Base-by-base conservation (phyloP, 2,329 filamentous ascomycete genomes). In the Hypoxylon sp. region DNA sequence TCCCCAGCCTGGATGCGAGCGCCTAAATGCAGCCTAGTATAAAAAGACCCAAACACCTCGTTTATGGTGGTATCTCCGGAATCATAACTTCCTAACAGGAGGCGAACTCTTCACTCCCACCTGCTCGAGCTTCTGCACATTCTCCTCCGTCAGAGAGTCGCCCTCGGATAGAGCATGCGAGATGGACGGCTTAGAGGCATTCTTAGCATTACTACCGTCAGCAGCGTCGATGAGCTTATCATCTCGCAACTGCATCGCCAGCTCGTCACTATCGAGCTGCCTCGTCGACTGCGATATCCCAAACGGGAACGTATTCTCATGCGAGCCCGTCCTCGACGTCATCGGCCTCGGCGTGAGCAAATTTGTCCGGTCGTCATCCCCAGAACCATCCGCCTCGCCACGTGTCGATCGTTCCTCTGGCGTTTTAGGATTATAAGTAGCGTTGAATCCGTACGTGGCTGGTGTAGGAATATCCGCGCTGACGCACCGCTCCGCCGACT, bases 111-210 rank as follows among this genome's bases (percentile, higher is more conserved):
- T 72, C 50, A 33, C 59, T 17, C 63, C 67, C 24, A 22, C 63
- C 63, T 77, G 78, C 63, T 81, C 80, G 48, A 87, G 72, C 67
- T 79, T 85, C 37, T 83, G 84, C 51, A 88, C 78, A 70, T 88
- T 88, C 73, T 86, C 86, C 68, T 86, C 83, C 0, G 86, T 88
- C 67, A 88, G 72, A 4, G 82, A 82, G 60, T 86, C 83, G 2
- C 81, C 81, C 42, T 79, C 81, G 9, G 81, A 77, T 29, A 79
- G 50, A 2, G 58, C 33, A 13, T 74, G 70, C 13, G 65, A 56
- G 8, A 68, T 56, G 0, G 69, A 26, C 14, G 64, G 50, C 24
- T 59, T 62, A 4, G 22, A 26, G 11, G 56, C 11, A 19, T 56
- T 68, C 37, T 68, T 71, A 11, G 70, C 70, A 24, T 79, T 76